Evolutionary conservation across 441 rosid genomes (phyloP).

Genomic region (Adansonia gregorii): DNA sequence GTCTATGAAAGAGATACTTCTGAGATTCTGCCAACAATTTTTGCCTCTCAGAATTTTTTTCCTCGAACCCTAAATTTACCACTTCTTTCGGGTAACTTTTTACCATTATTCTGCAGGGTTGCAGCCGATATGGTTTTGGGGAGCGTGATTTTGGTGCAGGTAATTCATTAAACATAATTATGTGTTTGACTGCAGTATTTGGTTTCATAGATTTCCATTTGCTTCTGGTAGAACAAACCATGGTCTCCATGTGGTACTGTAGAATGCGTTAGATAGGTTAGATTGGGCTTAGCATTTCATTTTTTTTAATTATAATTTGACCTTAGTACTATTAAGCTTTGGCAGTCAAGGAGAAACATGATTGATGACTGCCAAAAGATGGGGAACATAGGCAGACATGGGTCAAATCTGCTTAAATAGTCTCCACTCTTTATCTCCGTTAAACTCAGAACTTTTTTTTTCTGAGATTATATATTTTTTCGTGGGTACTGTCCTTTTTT

Average conservation of each 20-base stretch:
- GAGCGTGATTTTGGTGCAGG: slow-evolving; percentile 71
- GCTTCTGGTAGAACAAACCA: slow-evolving; percentile 6
- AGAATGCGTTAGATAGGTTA: not conserved
- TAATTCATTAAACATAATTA: slow-evolving; percentile 32
- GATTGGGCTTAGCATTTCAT: not conserved
- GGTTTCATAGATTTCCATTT: slow-evolving; percentile 10
- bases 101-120: slow-evolving; percentile 65
- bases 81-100: not conserved
- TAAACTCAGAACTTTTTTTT: not conserved
- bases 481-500: not conserved
- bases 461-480: not conserved
- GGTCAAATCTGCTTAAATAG: not conserved
- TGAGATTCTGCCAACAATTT: not conserved
- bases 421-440: not conserved
- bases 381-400: not conserved
- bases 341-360: slow-evolving; percentile 1
- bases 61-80: not conserved
- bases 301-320: not conserved
- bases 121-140: slow-evolving; percentile 63
- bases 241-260: not conserved
- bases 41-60: not conserved
- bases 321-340: not conserved
- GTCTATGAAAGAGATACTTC: not conserved
- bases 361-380: slow-evolving; percentile 6
- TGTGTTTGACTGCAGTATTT: not conserved